Evolutionary conservation across 2,329 filamentous ascomycete genomes (phyloP), one percentile per base, ranked within the genome.

Genomic region (Ophioceras dolichostomum): DNA sequence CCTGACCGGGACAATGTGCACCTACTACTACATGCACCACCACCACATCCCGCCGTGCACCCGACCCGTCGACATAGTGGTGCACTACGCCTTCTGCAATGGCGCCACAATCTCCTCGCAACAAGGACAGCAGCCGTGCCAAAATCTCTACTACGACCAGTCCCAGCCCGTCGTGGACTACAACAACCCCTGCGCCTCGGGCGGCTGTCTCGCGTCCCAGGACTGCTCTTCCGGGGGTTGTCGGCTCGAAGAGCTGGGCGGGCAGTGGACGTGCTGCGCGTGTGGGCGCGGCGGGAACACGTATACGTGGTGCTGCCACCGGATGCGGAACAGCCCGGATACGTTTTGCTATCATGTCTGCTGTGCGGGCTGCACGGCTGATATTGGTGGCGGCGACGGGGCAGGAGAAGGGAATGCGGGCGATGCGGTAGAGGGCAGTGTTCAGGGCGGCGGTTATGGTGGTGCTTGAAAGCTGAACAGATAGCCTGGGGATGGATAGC

Each of bases 271-370:
- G 12, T 73, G 69, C 46, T 73, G 69, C 47, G 56, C 52, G 40
- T 73, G 69, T 44, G 48, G 51, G 4, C 56, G 64, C 5, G 64
- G 63, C 6, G 61, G 56, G 5, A 73, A 73, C 41, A 52, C 55
- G 4, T 60, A 60, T 34, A 53, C 56, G 17, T 64, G 56, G 54
- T 72, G 68, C 44, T 51, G 59, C 24, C 62, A 67, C 41, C 59
- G 54, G 37, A 61, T 64, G 58, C 57, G 54, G 37, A 58, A 56
- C 10, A 62, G 63, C 41, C 64, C 66, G 9, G 62, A 71, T 43
- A 65, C 64, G 2, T 63, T 70, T 32, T 73, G 68, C 49, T 68
- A 68, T 43, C 69, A 73, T 41, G 51, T 46, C n/a, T 60, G 68
- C 36, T 73, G 68, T 46, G 49, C 54, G 28, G 46, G 45, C 4